Evolutionary conservation across 1,284 basidiomycete genomes (phyloP), one percentile per base, ranked within the genome.

Genomic region (Blastosporella zonata): DNA sequence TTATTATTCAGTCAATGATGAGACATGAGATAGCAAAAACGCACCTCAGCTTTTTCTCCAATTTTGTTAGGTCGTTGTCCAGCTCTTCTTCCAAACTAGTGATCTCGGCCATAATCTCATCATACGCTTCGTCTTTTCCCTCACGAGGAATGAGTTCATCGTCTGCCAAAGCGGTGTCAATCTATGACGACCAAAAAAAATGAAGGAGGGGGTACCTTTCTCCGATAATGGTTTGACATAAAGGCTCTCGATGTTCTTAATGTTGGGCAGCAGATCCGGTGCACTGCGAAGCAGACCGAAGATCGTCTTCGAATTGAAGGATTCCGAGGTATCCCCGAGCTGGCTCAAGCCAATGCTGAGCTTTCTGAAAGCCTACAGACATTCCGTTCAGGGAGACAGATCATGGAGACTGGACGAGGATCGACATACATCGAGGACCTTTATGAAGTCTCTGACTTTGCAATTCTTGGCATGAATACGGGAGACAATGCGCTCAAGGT

Each of bases 391-490:
- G 3, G 28, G 23, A 20, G 22, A 9, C 7, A 23, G 18, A n/a
- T 38, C 18, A 25, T 18, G 13, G n/a, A 43, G 44, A 43, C 13
- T 4, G 18, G 22, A 8, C 18, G 8, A n/a, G 2, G 9, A 29
- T 39, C 12, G 25, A 60, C 82, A 53, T 62, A 92, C 91, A 38
- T 72, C 69, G 7, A 97, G 73, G 15, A 94, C 88, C 62, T 86
- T 88, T 55, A 87, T 64, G 63, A 97, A 97, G 59, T 96, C 92
- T 55, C 77, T 82, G 52, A 94, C 82, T 64, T 82, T 87, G 66
- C 91, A 90, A 46, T 84, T 90, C 61, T 88, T 91, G 5, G 94
- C 93, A 60, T 97, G 95, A 47, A 97, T 89, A 33, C 95, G 87
- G 6, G 92, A 93, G 3, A 98, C 84, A 50, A 96, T 82, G 22